Base-by-base conservation (phyloP, 345 rosid genomes). In the Microcos paniculata region DNA sequence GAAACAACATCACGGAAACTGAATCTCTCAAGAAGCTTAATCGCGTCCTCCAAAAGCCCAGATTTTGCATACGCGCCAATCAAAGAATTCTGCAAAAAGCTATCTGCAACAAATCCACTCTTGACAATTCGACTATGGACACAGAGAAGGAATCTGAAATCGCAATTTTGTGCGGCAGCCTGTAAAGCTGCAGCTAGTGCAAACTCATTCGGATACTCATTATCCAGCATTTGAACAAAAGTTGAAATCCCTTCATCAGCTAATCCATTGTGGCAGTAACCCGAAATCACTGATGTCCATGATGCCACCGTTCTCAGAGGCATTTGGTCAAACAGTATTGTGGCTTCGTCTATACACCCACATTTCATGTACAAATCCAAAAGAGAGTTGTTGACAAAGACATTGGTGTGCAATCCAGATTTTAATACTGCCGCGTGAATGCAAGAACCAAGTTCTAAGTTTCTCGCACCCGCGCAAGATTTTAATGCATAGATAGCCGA, bases 261-360 rank as follows among this genome's bases (percentile, higher is more conserved):
- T 21, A 70, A 78, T 11, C 83, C 81, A 3, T 68, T 70, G 15
- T 56, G 28, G 49, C 74, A 77, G 71, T 66, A 83, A 28, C 85
- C 84, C 0, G 86, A 79, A 48, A 86, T 86, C 80, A 82, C 82
- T 30, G 80, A 68, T 31, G 89, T 85, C 90, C 91, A 88, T 0
- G 82, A 53, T 1, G 81, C 88, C 23, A 84, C 63, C 46, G 80
- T 84, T 77, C 91, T 86, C 4, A 53, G 75, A 18, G 88, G 88
- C 89, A 85, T 84, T 65, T 67, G 68, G n/a, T 80, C 82, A 58
- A 88, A 85, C 82, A 85, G 57, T 26, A 72, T 66, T 4, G 26
- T 65, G 19, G 85, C 86, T 38, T 76, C 76, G 24, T 62, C 76
- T 5, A 46, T 24, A 4, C 48, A 45, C 14, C 76, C 73, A 56